Base-by-base conservation (phyloP, 2,329 filamentous ascomycete species). In the Fusarium pininemorale region DNA sequence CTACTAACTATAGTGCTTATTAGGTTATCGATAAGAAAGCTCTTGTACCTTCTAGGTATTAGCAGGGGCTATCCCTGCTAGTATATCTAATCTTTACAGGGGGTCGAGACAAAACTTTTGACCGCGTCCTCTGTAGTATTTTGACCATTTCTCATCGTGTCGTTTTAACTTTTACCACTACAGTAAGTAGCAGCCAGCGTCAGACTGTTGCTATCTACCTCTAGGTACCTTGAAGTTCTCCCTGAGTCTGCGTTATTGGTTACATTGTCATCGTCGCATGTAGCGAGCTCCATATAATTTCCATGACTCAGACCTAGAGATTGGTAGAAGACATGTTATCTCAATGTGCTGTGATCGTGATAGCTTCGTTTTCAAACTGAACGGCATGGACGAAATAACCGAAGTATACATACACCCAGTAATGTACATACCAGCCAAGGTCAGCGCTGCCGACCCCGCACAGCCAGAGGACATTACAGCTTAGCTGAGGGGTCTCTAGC, bases 361-460 rank as follows among this genome's bases (percentile, higher is more conserved):
- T 63, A 26, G 42, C 42, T 63, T 60, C 54, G 30, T 20, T 22
- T 16, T 42, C 28, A 56, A 26, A 35, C 22, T 44, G n/a, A 26
- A 28, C 12, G 14, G 16, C 16, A 54, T 16, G 11, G 45, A 8
- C 44, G 44, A 7, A 20, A 54, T n/a, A 54, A 45, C 45, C 42
- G 38, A 35, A 54, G 47, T 39, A 20, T n/a, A 20, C 20, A 53
- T 20, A 53, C 12, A 53, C 12, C n/a, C 48, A 24, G 48, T 26
- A 35, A 53, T 30, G 28, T 26, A 26, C 35, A 30, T 35, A 28
- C 50, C n/a, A 39, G 24, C 24, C 20, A 54, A 72, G 69, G 35
- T 48, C 41, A 48, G n/a, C 42, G 58, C 51, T 70, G 55, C 61
- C 63, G 74, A 73, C 73, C 74, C 74, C 73, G 73, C 74, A 76